phyloP scores from a whole-genome alignment of 331 rosid species.

The Cydonia oblonga region DNA sequence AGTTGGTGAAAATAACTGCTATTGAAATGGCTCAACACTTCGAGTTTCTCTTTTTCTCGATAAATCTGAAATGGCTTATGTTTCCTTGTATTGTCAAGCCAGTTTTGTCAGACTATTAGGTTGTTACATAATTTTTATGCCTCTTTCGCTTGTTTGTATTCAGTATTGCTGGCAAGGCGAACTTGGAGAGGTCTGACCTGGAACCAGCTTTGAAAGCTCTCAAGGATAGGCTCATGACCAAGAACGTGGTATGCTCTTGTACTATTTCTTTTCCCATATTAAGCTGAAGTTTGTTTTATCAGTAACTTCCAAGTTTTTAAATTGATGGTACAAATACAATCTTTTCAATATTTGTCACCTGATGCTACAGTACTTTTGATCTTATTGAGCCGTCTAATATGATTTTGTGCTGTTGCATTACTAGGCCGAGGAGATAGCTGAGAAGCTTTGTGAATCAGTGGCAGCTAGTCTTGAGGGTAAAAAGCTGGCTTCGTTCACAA shows the following conservation, averaged over 20 bases:
- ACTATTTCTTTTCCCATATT: not conserved
- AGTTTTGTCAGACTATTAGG: not conserved
- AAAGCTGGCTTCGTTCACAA: constrained; percentile 85
- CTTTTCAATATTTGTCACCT: not conserved
- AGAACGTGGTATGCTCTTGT: constrained; percentile 75
- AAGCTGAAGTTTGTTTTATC: not conserved
- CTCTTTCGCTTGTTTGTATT: not conserved
- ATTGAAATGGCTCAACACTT: not conserved
- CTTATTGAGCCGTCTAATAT: constrained; percentile 9
- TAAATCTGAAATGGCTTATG: not conserved
- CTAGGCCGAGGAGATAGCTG: constrained; percentile 98
- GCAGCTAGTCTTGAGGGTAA: constrained; percentile 96
- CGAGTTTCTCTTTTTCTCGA: not conserved
- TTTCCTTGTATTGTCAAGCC: not conserved
- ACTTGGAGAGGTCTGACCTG: constrained; percentile 80
- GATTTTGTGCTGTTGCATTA: constrained; percentile 14
- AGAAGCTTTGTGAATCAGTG: constrained; percentile 96
- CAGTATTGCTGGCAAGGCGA: constrained; percentile 88
- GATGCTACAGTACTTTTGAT: not conserved
- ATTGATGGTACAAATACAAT: not conserved
- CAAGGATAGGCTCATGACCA: constrained; percentile 94
- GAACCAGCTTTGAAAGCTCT: constrained; percentile 85
- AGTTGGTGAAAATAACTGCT: not conserved
- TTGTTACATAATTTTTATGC: constrained; percentile 1
- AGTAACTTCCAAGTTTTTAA: not conserved